These are phyloP conservation scores for Mycena capillaripes DNA, from an alignment of 768 basidiomycete species.

Conservation along the genomic window DNA sequence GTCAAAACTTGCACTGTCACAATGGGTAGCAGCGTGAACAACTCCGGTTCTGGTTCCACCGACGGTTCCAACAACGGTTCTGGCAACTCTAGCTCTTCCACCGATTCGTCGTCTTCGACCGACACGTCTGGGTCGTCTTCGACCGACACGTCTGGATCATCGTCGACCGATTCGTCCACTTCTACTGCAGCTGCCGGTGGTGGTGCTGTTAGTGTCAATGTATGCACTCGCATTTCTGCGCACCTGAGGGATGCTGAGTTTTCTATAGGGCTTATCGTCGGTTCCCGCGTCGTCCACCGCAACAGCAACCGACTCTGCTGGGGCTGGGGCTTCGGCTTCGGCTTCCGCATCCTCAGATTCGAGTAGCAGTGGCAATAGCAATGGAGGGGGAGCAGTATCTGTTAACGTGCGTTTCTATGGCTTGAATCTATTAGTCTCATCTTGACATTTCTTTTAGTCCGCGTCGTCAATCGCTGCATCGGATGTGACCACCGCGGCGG, in stretches of 20 bases:
- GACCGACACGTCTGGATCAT: slow-evolving; percentile 12
- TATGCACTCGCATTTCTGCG: slow-evolving; percentile 13
- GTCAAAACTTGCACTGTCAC: slow-evolving; percentile 65
- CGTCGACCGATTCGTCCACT: slow-evolving; percentile 24
- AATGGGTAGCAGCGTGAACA: slow-evolving; percentile 39
- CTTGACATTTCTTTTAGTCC: background rate
- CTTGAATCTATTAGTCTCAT: background rate
- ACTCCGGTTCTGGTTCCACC: slow-evolving; percentile 20
- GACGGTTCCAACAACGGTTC: background rate
- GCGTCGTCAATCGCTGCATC: slow-evolving; percentile 27
- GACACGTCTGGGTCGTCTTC: slow-evolving; percentile 18
- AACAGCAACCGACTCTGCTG: slow-evolving; percentile 33
- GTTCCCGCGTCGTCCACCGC: slow-evolving; percentile 41
- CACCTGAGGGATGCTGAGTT: slow-evolving; percentile 23
- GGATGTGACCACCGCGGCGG: slow-evolving; percentile 36
- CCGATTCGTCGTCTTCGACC: slow-evolving; percentile 26
- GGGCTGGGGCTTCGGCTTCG: slow-evolving; percentile 14
- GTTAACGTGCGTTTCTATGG: slow-evolving; percentile 27
- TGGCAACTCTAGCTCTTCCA: slow-evolving; percentile 16
- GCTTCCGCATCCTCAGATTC: slow-evolving; percentile 29
- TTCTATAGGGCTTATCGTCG: slow-evolving; percentile 30
- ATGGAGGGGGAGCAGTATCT: slow-evolving; percentile 39
- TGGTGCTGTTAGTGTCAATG: slow-evolving; percentile 5
- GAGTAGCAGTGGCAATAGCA: no score
- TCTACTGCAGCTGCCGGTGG: slow-evolving; percentile 34